These are phyloP conservation scores for Raphanus raphanistrum DNA, from an alignment of 345 rosid species.

Conservation along the genomic window DNA sequence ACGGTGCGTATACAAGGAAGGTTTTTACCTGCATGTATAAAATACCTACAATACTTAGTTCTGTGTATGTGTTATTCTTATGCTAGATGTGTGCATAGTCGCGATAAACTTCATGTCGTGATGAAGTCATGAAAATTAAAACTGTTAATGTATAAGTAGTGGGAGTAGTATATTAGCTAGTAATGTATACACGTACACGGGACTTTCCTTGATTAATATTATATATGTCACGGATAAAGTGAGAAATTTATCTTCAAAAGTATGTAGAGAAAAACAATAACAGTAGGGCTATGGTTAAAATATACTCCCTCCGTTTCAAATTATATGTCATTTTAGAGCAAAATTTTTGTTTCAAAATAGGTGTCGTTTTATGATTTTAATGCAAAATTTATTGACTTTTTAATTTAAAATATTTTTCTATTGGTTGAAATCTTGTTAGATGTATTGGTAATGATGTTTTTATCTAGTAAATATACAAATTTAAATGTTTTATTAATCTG, in stretches of 20 bases:
- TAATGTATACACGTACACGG: not conserved
- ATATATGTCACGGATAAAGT: not conserved
- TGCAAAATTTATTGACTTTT: too few species aligned
- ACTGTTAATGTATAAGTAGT: not conserved
- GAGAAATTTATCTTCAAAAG: not conserved
- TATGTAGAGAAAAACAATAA: not conserved
- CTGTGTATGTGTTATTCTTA: not conserved
- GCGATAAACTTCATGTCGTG: too few species aligned
- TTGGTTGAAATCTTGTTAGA: too few species aligned
- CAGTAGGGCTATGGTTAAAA: not conserved
- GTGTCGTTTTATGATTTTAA: too few species aligned
- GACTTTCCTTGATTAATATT: not conserved
- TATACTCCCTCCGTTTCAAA: not conserved
- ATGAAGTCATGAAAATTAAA: not conserved
- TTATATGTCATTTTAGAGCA: too few species aligned
- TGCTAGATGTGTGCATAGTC: not conserved
- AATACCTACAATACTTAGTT: not conserved
- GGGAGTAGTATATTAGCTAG: not conserved
- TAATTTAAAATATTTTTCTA: too few species aligned
- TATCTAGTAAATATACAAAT: too few species aligned
- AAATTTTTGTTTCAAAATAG: too few species aligned
- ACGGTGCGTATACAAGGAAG: conserved; percentile 16
- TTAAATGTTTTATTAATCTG: too few species aligned
- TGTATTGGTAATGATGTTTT: too few species aligned
- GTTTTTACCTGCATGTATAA: not conserved